Evolutionary conservation across 2,329 filamentous ascomycete species (phyloP).

Genomic region (Fusarium fujikuroi): DNA sequence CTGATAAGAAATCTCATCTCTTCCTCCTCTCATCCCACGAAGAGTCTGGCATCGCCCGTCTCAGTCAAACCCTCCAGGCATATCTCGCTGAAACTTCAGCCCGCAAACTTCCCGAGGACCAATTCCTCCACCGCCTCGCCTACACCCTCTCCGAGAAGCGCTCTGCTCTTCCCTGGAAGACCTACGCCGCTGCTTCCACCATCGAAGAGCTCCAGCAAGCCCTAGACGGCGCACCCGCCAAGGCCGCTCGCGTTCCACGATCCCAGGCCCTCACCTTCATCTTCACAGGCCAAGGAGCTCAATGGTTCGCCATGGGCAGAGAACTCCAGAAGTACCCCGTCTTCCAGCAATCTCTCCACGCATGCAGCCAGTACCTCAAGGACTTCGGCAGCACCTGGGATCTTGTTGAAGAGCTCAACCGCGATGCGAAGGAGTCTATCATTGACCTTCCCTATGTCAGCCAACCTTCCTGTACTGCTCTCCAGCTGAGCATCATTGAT

Average conservation of each 20-base stretch:
- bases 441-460: not conserved
- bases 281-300: slow-evolving; percentile 3
- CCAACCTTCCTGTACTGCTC: not conserved
- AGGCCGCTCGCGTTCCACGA: not conserved
- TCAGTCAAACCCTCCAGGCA: not conserved
- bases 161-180: not conserved
- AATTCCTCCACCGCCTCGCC: not conserved
- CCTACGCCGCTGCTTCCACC: not conserved
- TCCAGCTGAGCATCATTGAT: not conserved
- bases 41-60: not conserved
- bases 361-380: not conserved
- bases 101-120: not conserved
- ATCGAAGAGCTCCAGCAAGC: not conserved
- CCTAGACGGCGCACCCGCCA: not conserved
- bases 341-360: not conserved
- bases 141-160: not conserved
- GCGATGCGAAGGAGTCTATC: not conserved
- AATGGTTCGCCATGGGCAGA: not conserved
- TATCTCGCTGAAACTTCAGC: not conserved
- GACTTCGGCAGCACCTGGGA: not conserved
- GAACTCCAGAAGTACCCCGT: not conserved
- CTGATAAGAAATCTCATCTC: not conserved
- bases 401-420: not conserved
- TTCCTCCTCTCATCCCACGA: not conserved
- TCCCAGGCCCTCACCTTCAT: not conserved